These are phyloP conservation scores for Diospyros kaki DNA, from an alignment of 148 eudicot species.

Conservation along the genomic window DNA sequence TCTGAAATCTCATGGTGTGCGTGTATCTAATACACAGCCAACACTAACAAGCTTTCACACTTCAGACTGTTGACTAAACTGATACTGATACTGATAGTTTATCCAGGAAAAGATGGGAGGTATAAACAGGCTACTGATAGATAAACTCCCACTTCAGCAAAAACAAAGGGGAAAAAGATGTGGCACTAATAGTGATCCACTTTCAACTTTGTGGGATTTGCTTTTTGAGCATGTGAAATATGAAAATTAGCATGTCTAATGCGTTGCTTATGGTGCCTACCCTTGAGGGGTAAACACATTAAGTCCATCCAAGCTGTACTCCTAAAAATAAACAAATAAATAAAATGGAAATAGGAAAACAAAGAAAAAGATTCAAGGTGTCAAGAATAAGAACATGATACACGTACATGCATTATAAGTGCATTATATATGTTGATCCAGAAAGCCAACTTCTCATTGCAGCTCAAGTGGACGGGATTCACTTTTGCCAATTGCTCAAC, in stretches of 20 bases:
- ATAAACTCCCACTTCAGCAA: not conserved
- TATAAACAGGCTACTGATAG: not conserved
- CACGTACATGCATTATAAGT: constrained; percentile 23
- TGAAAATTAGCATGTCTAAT: constrained; percentile 2
- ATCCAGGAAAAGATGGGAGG: not conserved
- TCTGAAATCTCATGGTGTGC: not conserved
- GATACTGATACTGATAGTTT: not conserved
- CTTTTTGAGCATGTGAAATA: not conserved
- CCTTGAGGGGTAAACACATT: not conserved
- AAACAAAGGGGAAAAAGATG: not conserved
- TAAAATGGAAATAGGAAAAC: no score
- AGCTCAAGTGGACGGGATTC: constrained; percentile 12
- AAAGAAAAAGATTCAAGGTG: not conserved
- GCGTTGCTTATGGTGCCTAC: not conserved
- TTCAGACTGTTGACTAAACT: not conserved
- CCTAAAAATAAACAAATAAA: no score
- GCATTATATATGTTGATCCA: constrained; percentile 23
- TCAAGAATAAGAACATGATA: constrained; percentile 2
- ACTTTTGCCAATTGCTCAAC: constrained; percentile 21
- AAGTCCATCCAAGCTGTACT: constrained; percentile 6
- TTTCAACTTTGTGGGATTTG: not conserved
- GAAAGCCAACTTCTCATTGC: constrained; percentile 20
- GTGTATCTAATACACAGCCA: not conserved
- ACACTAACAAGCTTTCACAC: not conserved
- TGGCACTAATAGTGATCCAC: not conserved